These are phyloP conservation scores for Saussurea involucrata DNA, from an alignment of 129 eudicot genomes.

Conservation along the genomic window DNA sequence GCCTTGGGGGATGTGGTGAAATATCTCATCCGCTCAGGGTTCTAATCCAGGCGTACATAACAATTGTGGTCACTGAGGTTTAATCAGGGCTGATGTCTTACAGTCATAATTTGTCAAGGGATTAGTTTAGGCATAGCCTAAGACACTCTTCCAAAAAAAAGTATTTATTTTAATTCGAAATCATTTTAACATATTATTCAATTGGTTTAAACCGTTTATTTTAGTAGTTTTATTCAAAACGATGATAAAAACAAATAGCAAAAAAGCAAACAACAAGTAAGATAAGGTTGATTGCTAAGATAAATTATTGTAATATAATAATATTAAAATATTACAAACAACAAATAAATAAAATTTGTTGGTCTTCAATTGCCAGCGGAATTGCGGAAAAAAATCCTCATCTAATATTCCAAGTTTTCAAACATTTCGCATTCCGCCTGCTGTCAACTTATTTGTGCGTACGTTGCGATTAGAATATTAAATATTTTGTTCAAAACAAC, in stretches of 20 bases:
- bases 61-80: too few species aligned
- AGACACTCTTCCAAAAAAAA: too few species aligned
- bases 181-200: not conserved
- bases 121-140: too few species aligned
- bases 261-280: not conserved
- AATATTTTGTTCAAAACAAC: not conserved
- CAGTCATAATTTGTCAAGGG: too few species aligned
- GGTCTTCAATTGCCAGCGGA: not conserved
- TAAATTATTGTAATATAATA: not conserved
- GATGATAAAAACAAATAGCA: not conserved
- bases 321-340: not conserved
- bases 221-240: not conserved
- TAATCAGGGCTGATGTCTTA: too few species aligned
- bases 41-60: too few species aligned
- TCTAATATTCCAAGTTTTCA: not conserved
- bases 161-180: not conserved
- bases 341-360: not conserved
- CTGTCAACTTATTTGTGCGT: not conserved
- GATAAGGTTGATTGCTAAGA: not conserved
- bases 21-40: too few species aligned
- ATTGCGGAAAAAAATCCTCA: not conserved
- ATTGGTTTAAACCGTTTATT: not conserved
- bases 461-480: not conserved
- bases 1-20: too few species aligned
- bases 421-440: not conserved